These are phyloP conservation scores for Pseudoscleropodium purum DNA, from an alignment of 225 moss, liverwort and hornwort genomes.

Conservation along the genomic window DNA sequence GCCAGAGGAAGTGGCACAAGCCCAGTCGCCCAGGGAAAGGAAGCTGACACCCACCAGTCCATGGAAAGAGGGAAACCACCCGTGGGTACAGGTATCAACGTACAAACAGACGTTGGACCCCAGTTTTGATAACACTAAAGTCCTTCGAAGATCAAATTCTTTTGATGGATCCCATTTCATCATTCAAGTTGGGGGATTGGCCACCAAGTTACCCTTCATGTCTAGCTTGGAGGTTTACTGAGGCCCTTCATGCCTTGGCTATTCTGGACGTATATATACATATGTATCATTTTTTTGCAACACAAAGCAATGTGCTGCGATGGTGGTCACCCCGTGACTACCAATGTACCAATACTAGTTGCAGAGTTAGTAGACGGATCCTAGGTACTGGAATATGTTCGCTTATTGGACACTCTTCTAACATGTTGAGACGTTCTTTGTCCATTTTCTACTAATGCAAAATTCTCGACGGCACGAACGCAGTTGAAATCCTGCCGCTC, in stretches of 20 bases:
- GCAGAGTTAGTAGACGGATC: background rate
- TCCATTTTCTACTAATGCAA: background rate
- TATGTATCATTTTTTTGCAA: background rate
- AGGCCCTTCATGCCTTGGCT: background rate
- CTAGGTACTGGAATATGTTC: background rate
- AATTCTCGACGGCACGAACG: background rate
- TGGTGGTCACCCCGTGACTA: background rate
- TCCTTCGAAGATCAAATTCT: slow-evolving; percentile 13
- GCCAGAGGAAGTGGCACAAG: background rate
- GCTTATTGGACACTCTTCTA: background rate
- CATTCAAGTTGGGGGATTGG: slow-evolving; percentile 16
- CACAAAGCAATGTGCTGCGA: background rate
- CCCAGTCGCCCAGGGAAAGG: slow-evolving; percentile 19
- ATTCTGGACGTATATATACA: background rate
- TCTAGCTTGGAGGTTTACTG: slow-evolving; percentile 51
- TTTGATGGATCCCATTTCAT: slow-evolving; percentile 33
- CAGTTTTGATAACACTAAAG: slow-evolving; percentile 17
- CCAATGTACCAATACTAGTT: background rate
- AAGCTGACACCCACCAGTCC: slow-evolving; percentile 1
- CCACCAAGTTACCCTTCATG: slow-evolving; percentile 36
- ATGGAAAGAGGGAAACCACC: background rate
- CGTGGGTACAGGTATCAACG: slow-evolving; percentile 50
- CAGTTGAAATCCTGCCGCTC: background rate
- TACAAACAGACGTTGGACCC: slow-evolving; percentile 27
- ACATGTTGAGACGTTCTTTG: background rate